phyloP scores from a whole-genome alignment of 106 monocot genomes.

The Alisma plantagoaquatica region DNA sequence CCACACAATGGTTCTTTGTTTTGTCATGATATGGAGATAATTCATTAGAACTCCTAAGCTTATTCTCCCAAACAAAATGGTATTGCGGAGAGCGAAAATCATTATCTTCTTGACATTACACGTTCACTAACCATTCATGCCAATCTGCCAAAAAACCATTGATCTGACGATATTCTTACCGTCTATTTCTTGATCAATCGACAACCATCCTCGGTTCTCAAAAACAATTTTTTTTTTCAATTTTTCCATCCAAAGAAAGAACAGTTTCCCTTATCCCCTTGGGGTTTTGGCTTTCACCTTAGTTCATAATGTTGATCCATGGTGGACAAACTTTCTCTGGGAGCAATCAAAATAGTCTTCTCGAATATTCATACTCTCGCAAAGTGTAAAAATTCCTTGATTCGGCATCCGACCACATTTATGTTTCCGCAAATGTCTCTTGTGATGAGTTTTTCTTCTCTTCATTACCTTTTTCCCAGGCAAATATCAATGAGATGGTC shows the following conservation, averaged over 20 bases:
- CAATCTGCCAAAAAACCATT: background rate
- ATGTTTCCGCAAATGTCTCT: too few relatives aligned
- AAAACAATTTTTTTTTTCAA: background rate
- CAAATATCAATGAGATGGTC: too few relatives aligned
- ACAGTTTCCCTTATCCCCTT: background rate
- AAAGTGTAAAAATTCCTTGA: too few relatives aligned
- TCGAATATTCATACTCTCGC: too few relatives aligned
- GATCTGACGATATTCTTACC: background rate
- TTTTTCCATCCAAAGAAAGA: background rate
- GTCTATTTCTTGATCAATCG: background rate
- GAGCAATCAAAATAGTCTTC: too few relatives aligned
- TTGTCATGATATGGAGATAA: background rate
- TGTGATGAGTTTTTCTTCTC: too few relatives aligned
- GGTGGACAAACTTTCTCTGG: too few relatives aligned
- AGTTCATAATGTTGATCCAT: background rate
- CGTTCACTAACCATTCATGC: background rate
- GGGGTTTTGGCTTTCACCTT: background rate
- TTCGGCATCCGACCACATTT: too few relatives aligned
- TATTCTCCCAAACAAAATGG: background rate
- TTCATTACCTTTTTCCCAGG: too few relatives aligned
- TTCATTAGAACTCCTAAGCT: background rate
- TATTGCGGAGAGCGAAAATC: background rate
- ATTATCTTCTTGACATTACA: background rate
- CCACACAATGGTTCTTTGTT: background rate
- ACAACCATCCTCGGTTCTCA: background rate